Conservation (phyloP, 352 stramenopile genomes). For the Phytophthora hybrid region DNA sequence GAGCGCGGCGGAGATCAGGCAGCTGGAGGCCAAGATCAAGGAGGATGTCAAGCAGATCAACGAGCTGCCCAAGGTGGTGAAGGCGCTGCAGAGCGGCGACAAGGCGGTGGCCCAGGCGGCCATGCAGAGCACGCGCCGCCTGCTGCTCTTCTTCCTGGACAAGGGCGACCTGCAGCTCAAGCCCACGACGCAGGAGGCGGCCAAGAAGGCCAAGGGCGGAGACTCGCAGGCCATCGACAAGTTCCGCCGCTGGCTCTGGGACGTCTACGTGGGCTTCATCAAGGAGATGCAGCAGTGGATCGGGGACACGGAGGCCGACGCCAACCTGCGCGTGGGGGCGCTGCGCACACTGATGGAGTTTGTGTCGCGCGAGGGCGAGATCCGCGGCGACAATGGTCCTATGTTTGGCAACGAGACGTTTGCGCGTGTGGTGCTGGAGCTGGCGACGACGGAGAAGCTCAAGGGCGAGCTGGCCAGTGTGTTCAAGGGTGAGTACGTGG, state of each 20-base stretch:
- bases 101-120: constrained; percentile 76
- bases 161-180: constrained; percentile 72
- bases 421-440: constrained; percentile 73
- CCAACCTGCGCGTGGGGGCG: constrained; percentile 76
- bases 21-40: constrained; percentile 88
- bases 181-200: constrained; percentile 36
- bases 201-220: constrained; percentile 53
- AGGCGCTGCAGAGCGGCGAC: constrained; percentile 74
- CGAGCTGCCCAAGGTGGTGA: constrained; percentile 79
- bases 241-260: constrained; percentile 88
- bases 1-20: constrained; percentile 79
- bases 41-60: constrained; percentile 90
- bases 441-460: constrained; percentile 71
- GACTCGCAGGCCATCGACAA: constrained; percentile 66
- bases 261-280: constrained; percentile 81
- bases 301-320: constrained; percentile 53
- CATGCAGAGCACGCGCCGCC: constrained; percentile 81
- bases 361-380: constrained; percentile 76
- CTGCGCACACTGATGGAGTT: constrained; percentile 92
- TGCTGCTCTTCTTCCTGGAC: constrained; percentile 87
- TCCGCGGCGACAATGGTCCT: constrained; percentile 33
- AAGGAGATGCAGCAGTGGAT: constrained; percentile 88
- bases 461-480: constrained; percentile 85
- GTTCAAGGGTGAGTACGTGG: constrained; percentile 89
- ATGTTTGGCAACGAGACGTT: constrained; percentile 90